phyloP scores from a whole-genome alignment of 495 filamentous ascomycete species.

The Aspergillus olivimuriae region DNA sequence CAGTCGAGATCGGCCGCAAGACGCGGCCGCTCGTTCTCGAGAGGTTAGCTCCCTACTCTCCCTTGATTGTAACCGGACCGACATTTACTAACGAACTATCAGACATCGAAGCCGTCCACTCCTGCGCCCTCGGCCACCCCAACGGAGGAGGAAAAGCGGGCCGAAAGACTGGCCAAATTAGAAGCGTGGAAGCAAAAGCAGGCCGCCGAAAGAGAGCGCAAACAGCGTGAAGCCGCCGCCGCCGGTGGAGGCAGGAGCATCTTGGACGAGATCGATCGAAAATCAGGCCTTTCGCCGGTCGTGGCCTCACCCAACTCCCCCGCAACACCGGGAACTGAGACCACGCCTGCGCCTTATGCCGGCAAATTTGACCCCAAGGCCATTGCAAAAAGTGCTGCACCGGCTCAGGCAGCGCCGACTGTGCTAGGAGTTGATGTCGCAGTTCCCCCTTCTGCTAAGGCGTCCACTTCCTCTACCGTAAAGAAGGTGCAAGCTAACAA shows the following conservation, averaged over 20 bases:
- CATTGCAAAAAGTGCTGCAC: conserved; percentile 65
- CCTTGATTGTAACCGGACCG: neutral
- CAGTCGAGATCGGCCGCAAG: conserved; percentile 49
- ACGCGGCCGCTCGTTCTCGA: conserved; percentile 37
- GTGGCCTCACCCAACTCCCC: conserved; percentile 53
- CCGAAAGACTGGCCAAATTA: conserved; percentile 73
- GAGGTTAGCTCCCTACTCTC: conserved; percentile 31
- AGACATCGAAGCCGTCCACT: conserved; percentile 39
- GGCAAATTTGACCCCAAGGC: conserved; percentile 89
- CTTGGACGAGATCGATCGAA: conserved; percentile 70
- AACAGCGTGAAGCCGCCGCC: conserved; percentile 60
- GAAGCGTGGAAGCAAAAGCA: conserved; percentile 92
- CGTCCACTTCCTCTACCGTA: conserved; percentile 38
- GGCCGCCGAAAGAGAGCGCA: conserved; percentile 68
- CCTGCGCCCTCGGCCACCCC: conserved; percentile 48
- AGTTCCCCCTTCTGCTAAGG: conserved; percentile 50
- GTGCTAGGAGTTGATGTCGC: conserved; percentile 58
- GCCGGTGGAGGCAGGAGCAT: conserved; percentile 58
- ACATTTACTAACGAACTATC: conserved; percentile 4
- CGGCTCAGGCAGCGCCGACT: conserved; percentile 33
- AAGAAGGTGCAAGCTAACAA: conserved; percentile 49
- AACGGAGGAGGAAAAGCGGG: conserved; percentile 78
- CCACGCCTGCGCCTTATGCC: conserved; percentile 51
- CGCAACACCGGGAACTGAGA: conserved; percentile 33
- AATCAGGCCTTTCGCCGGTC: conserved; percentile 48